phyloP scores from a whole-genome alignment of 75 land plant species.

The Ceratopteris richardii region DNA sequence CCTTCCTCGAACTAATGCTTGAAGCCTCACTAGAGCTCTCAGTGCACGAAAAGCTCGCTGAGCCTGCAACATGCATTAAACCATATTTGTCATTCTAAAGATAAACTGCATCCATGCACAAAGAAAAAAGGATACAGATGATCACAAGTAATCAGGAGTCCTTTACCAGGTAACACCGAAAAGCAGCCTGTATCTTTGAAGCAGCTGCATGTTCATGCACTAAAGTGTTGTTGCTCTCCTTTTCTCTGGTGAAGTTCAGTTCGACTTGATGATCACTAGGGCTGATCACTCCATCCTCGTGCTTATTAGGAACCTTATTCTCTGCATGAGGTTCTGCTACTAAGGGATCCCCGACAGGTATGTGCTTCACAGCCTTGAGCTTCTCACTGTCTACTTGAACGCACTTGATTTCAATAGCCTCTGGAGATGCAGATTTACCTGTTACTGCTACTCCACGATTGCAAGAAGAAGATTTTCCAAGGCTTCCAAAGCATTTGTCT shows the following conservation, averaged over 20 bases:
- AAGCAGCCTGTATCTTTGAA: slow-evolving; percentile 27
- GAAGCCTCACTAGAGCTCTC: slow-evolving; percentile 22
- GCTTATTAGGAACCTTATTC: neutral
- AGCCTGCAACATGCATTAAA: slow-evolving; percentile 29
- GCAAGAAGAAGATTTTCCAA: slow-evolving; percentile 1
- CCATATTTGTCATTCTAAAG: no score
- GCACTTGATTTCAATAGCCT: slow-evolving; percentile 1
- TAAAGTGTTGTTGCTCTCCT: neutral
- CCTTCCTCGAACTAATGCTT: slow-evolving; percentile 23
- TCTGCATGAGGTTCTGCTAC: neutral
- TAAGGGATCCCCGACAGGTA: no score
- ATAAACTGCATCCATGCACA: no score
- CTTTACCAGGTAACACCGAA: slow-evolving; percentile 30
- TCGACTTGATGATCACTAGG: neutral
- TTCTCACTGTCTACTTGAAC: neutral
- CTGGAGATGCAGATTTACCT: neutral
- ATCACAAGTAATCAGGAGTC: no score
- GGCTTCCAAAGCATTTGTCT: slow-evolving; percentile 2
- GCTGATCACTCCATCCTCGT: neutral
- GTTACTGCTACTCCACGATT: neutral
- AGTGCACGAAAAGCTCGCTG: slow-evolving; percentile 26
- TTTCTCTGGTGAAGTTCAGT: neutral
- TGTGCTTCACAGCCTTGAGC: neutral
- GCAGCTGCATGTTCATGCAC: slow-evolving; percentile 27
- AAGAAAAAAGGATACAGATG: no score